Percentiles rank a stretch among this genome's conserved stretches.
phyloP scores from a whole-genome alignment of 2,329 filamentous ascomycete species.

The Cordyceps militaris region DNA sequence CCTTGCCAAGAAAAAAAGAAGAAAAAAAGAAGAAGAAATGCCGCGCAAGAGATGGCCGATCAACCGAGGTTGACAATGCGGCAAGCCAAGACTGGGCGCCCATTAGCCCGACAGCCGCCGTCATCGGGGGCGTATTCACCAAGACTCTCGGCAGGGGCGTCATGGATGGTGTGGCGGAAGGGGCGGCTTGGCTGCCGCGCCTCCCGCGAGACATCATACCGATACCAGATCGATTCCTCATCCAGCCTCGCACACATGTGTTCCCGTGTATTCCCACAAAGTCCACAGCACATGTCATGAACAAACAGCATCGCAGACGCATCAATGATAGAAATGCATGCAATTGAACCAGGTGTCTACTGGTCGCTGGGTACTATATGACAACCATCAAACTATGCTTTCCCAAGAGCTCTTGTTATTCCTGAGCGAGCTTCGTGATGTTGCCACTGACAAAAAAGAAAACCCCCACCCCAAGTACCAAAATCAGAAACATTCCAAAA shows the following conservation, averaged over 20 bases:
- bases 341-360: neutral
- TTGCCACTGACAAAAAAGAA: neutral
- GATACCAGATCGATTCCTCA: no score
- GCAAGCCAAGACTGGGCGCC: no score
- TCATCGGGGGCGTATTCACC: neutral
- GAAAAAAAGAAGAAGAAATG: no score
- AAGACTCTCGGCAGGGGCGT: neutral
- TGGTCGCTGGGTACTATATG: neutral
- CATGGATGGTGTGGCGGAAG: neutral
- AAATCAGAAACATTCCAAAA: slow-evolving; percentile 6
- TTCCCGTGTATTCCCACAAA: no score
- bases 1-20: no score
- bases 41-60: no score
- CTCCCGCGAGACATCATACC: no score
- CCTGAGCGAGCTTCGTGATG: neutral
- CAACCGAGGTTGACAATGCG: no score
- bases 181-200: no score
- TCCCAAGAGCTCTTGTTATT: neutral
- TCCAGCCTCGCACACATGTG: no score
- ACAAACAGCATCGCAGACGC: neutral
- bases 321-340: neutral
- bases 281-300: neutral
- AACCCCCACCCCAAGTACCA: neutral
- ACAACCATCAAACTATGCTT: neutral
- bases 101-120: no score